Evolutionary conservation across 495 filamentous ascomycete genomes (phyloP), one percentile per base, ranked within the genome.

Genomic region (Aspergillus panamensis): DNA sequence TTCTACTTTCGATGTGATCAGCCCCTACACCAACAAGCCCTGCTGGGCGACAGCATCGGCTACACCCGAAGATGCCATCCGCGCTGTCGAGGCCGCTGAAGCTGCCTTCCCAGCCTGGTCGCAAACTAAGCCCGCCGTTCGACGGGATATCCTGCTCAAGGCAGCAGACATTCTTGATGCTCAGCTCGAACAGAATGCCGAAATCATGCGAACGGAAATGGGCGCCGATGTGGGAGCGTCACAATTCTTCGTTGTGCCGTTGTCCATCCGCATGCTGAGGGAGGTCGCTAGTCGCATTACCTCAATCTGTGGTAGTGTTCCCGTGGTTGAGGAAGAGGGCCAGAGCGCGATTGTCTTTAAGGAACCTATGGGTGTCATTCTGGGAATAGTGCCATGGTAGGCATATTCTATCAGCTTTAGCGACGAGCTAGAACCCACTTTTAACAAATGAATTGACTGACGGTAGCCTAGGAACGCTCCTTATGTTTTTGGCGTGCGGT

Each of bases 311-410:
- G 88, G 90, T 3, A 78, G 71, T 48, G 78, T 92, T n/a, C 87
- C 89, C 0, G 71, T 79, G 6, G 77, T 81, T 12, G 65, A 71
- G 31, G 73, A 81, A 17, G 76, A 83, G 48, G 80, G 80, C 0
- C 77, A 77, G 44, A 80, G 79, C 32, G 87, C 88, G 1, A 78
- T 95, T 56, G 73, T 95, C 6, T 76, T 82, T 39, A 89, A 86
- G 60, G 91, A 95, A 68, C 86, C 91, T 6, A 90, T 84, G 70
- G 91, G 91, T 21, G 91, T 94, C 17, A 76, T 91, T 19, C 72
- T 96, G 19, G 87, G 84, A 10, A 87, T 95, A 69, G 90, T 90
- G 9, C 90, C 92, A 19, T 96, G 92, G 89, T 90, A 74, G 54
- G 71, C n/a, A n/a, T n/a, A n/a, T n/a, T n/a, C n/a, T n/a, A n/a